phyloP scores from a whole-genome alignment of 2,329 filamentous ascomycete species.

The Xylaria sp. region DNA sequence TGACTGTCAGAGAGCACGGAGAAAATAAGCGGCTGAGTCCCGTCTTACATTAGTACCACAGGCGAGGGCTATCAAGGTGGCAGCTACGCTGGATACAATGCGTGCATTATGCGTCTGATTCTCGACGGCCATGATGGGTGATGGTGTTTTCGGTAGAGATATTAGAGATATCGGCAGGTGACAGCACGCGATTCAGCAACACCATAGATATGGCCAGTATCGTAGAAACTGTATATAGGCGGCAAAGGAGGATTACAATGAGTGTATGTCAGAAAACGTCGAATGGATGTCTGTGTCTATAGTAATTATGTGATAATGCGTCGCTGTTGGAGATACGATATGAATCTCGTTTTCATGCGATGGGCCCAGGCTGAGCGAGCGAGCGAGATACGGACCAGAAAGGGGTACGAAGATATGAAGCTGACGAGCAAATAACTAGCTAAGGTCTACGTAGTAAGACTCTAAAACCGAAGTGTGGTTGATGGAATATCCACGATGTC shows the following conservation, averaged over 20 bases:
- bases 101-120: constrained; percentile 70
- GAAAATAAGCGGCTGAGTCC: background rate
- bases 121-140: constrained; percentile 57
- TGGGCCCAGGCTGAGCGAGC: background rate
- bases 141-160: constrained; percentile 11
- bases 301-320: background rate
- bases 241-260: constrained; percentile 5
- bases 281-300: constrained; percentile 8
- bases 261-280: constrained; percentile 23
- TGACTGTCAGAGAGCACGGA: constrained; percentile 32
- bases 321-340: constrained; percentile 18
- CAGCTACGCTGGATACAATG: constrained; percentile 84
- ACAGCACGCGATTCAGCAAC: constrained; percentile 14
- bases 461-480: background rate
- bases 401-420: constrained; percentile 11
- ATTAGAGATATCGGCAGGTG: constrained; percentile 6
- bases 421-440: background rate
- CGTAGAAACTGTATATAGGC: constrained; percentile 1
- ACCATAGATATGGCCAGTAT: background rate
- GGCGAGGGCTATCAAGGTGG: constrained; percentile 84
- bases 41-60: constrained; percentile 88
- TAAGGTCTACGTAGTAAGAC: constrained; percentile 2
- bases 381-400: background rate
- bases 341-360: background rate
- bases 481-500: background rate